Evolutionary conservation across 768 basidiomycete genomes (phyloP).

Genomic region (Naganishia vaughanmartiniae): DNA sequence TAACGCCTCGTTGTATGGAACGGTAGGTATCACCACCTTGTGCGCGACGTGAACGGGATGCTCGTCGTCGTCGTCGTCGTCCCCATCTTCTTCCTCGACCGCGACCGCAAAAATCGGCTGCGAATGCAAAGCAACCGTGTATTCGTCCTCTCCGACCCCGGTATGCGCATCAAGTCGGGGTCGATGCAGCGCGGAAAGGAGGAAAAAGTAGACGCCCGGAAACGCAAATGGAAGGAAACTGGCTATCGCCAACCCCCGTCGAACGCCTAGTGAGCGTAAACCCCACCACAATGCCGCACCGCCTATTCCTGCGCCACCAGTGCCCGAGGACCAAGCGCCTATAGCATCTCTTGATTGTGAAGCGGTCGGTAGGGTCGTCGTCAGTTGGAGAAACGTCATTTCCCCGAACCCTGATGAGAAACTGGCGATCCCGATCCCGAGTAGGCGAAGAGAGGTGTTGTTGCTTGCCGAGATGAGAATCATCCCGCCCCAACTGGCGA

Average conservation of each 20-base stretch:
- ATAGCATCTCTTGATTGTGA: constrained; percentile 65
- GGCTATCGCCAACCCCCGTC: constrained; percentile 69
- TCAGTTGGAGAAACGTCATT: constrained; percentile 89
- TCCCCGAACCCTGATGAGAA: constrained; percentile 93
- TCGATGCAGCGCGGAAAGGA: constrained; percentile 68
- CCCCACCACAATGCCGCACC: constrained; percentile 97
- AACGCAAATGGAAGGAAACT: constrained; percentile 72
- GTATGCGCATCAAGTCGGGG: constrained; percentile 47
- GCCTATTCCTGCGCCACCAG: constrained; percentile 87
- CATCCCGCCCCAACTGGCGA: constrained; percentile 78
- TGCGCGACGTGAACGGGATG: constrained; percentile 42
- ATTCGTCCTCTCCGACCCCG: constrained; percentile 6
- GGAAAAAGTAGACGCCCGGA: constrained; percentile 69
- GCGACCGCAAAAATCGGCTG: constrained; percentile 31
- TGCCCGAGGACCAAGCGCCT: constrained; percentile 91
- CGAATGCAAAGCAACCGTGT: not conserved
- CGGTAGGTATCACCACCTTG: constrained; percentile 42
- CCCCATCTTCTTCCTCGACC: too few species aligned
- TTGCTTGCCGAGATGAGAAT: constrained; percentile 76
- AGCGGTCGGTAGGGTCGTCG: constrained; percentile 51
- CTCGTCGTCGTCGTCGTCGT: constrained; percentile 49
- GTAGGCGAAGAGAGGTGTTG: constrained; percentile 64
- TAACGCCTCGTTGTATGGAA: constrained; percentile 50
- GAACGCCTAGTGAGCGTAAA: constrained; percentile 77
- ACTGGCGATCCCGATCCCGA: constrained; percentile 78